Evolutionary conservation across 106 monocot species (phyloP), one percentile per base, ranked within the genome.

Genomic region (Vanilla planifolia): DNA sequence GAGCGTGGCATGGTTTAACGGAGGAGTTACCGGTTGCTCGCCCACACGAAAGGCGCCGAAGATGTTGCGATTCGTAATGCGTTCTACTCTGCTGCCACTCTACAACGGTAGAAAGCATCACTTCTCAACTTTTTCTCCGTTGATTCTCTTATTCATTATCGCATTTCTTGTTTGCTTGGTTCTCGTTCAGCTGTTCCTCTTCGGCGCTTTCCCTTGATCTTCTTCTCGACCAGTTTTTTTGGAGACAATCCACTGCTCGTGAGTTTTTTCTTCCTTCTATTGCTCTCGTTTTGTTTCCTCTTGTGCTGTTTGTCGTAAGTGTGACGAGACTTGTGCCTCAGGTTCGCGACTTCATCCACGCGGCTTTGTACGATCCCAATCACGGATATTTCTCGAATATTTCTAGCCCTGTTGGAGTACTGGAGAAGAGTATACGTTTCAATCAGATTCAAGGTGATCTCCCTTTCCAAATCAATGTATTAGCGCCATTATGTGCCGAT

Each of bases 351-450:
- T 88, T 73, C 55, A 77, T 88, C 19, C 69, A 73, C 51, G 83
- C 83, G 3, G 82, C 75, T 15, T 70, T 88, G 64, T 88, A 88
- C 55, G 76, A 88, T 74, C 76, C 83, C 8, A 48, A 70, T 27
- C 73, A 79, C 33, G 88, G 88, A 7, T 88, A 88, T 39, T 88
- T 88, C 70, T 82, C 88, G 34, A 88, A 88, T 69, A 46, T 23
- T 8, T 66, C 83, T 11, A 76, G 79, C 6, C 73, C 88, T 8
- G 82, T 88, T 24, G 88, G 88, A 24, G 73, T 83, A 43, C 79
- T 88, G 20, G 79, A 88, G 32, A 73, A 55, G 40, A 73, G 79
- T 74, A 79, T 88, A 63, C 64, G 73, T 30, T 88, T 88, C 70
- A 67, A 74, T 55, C 88, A 79, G 59, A 61, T 88, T 35, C 52